phyloP scores from a whole-genome alignment of 106 monocot genomes.

The Dioscorea dumetorum region DNA sequence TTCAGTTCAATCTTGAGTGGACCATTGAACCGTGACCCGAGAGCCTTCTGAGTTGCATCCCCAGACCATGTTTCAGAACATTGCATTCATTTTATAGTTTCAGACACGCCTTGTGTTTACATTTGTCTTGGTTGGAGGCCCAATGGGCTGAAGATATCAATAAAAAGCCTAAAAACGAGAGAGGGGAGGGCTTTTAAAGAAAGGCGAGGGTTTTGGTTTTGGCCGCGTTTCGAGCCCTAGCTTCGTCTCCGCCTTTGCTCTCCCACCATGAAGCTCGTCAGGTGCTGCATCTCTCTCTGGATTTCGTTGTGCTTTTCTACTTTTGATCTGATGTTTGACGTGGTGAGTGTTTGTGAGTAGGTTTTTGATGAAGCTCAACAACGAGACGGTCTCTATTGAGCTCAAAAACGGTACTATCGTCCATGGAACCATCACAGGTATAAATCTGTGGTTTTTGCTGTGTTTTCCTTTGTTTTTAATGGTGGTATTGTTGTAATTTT shows the following conservation, averaged over 20 bases:
- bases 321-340: background rate
- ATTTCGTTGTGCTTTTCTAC: background rate
- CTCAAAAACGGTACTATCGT: conserved; percentile 54
- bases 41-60: too few species aligned
- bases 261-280: conserved; percentile 28
- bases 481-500: background rate
- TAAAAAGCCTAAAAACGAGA: too few species aligned
- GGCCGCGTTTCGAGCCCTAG: conserved; percentile 5
- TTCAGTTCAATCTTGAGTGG: too few species aligned
- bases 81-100: too few species aligned
- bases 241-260: background rate
- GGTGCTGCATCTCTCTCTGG: conserved; percentile 6
- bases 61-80: too few species aligned
- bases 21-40: too few species aligned
- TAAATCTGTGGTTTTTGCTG: background rate
- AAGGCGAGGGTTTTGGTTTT: background rate
- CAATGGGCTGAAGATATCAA: too few species aligned
- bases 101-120: too few species aligned
- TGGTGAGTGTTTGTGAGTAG: conserved; percentile 7
- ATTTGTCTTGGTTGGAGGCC: too few species aligned
- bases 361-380: conserved; percentile 64
- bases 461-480: background rate
- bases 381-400: conserved; percentile 64
- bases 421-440: conserved; percentile 62
- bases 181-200: background rate